Percentiles rank a stretch among this genome's conserved stretches.
Conservation (phyloP, 2,329 filamentous ascomycete species). For the Colletotrichum spaethianum region DNA sequence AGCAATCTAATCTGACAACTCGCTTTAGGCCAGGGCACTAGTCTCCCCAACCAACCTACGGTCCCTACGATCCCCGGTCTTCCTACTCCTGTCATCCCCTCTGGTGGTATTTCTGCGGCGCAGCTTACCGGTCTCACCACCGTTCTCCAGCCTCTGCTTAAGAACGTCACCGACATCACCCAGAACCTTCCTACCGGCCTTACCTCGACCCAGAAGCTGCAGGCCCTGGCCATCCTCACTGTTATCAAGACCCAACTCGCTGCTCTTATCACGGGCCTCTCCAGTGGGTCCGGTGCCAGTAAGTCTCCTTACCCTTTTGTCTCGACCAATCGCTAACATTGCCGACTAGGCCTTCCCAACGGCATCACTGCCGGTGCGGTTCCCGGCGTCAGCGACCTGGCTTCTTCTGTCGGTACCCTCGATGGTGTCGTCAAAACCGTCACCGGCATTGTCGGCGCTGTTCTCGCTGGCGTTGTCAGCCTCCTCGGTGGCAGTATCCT, state of each 20-base stretch:
- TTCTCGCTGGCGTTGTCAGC: not conserved
- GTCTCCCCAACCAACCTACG: not conserved
- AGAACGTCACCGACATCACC: not conserved
- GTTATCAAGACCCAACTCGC: not conserved
- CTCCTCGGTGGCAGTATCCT: not conserved
- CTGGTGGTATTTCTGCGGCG: not conserved
- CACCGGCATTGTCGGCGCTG: not conserved
- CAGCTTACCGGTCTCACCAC: constrained; percentile 1
- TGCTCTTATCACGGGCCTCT: not conserved
- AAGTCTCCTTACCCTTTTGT: not conserved
- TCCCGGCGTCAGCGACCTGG: not conserved
- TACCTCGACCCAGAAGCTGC: not conserved
- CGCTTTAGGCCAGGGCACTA: not conserved
- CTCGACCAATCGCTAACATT: not conserved
- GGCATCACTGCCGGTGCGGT: not conserved
- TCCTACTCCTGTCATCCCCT: not conserved
- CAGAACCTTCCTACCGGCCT: not conserved
- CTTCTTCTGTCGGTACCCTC: not conserved
- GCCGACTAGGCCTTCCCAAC: not conserved
- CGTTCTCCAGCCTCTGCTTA: not conserved
- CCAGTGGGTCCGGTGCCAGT: too few species aligned
- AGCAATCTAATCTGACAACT: not conserved
- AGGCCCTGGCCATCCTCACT: not conserved
- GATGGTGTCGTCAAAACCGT: not conserved
- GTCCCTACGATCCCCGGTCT: not conserved